These are phyloP conservation scores for Globisporangium nodosum DNA, from an alignment of 352 stramenopile genomes.

Conservation along the genomic window DNA sequence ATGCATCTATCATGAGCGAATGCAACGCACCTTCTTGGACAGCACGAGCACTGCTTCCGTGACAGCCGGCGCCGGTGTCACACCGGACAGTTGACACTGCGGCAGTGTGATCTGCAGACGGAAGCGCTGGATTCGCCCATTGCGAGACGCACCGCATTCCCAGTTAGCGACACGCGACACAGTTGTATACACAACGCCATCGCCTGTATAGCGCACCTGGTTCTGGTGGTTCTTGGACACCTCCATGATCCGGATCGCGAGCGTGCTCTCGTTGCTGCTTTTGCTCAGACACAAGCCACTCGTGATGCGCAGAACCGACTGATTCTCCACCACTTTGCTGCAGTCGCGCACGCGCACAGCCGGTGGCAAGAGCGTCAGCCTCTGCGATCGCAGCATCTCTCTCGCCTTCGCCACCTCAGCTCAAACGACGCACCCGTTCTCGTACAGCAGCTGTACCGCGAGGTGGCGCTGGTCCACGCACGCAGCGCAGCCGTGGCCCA, in stretches of 20 bases:
- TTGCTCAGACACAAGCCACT: constrained; percentile 60
- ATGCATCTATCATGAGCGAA: background rate
- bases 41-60: constrained; percentile 53
- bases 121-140: constrained; percentile 32
- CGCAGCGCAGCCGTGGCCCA: constrained; percentile 22
- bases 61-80: constrained; percentile 21
- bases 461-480: constrained; percentile 53
- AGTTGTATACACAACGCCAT: background rate
- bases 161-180: background rate
- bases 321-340: constrained; percentile 71
- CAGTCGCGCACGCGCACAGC: background rate
- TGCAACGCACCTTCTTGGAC: constrained; percentile 42
- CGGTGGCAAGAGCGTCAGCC: background rate
- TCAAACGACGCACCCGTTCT: constrained; percentile 34
- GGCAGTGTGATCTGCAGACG: constrained; percentile 50
- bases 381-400: background rate
- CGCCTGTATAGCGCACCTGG: constrained; percentile 31
- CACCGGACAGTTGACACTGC: constrained; percentile 23
- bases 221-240: constrained; percentile 85
- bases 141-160: background rate
- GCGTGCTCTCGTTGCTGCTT: constrained; percentile 31
- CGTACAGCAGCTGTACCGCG: constrained; percentile 61
- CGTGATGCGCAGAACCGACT: constrained; percentile 59
- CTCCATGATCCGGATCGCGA: constrained; percentile 68
- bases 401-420: background rate